Evolutionary conservation across 2,329 filamentous ascomycete species (phyloP), one percentile per base, ranked within the genome.

Genomic region (Scedosporium boydii): DNA sequence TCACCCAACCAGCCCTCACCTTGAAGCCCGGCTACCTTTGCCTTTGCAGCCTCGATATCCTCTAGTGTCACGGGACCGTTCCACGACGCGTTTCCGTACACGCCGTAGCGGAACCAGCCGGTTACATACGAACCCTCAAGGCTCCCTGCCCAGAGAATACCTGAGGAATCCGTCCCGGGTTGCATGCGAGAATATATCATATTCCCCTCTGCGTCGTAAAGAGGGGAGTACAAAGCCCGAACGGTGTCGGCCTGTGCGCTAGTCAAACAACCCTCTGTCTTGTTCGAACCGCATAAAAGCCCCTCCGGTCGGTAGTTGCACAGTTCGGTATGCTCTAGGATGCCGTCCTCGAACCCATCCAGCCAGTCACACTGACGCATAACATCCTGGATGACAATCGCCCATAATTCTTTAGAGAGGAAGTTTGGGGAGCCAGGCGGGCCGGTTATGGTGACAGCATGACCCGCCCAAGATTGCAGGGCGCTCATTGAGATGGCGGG

Each of bases 141-240:
- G 67, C 14, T 61, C 56, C 18, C 70, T 67, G 6, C 62, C 73
- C 70, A 81, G 79, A 6, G 81, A 70, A 16, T 65, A 61, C 64
- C 77, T 86, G 82, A 75, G 12, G 80, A 76, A 48, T 82, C 68
- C 63, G 73, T 79, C 70, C 83, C 63, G 69, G 78, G 69, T 79
- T 79, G 79, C 72, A 78, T 78, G 65, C 71, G 78, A 62, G 74
- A 74, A 64, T 74, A 77, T 7, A 73, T 76, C 65, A 72, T 68
- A 58, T 70, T 68, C 2, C 76, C 78, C 3, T 72, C 56, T 64
- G 72, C 53, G 65, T 67, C 64, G 0, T 61, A 63, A 53, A 69
- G 70, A 29, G 70, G 70, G 41, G 66, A 63, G 67, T 75, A 69
- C 65, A 71, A 75, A 65, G 71, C 67, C 21, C 63, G 64, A 23